Conservation (phyloP, 768 basidiomycete genomes). For the Amanita pallidorosea region DNA sequence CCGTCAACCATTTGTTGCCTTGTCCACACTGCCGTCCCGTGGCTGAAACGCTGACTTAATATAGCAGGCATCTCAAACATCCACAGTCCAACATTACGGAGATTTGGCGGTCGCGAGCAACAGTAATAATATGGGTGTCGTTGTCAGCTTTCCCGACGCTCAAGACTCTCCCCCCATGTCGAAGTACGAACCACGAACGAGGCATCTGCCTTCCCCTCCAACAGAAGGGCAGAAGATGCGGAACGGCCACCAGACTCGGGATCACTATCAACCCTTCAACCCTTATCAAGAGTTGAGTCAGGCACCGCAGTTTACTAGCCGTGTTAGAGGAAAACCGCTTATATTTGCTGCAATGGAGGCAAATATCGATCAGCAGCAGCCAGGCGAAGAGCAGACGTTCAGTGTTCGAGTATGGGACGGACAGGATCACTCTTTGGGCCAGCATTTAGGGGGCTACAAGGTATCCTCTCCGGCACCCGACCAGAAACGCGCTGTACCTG, state of each 20-base stretch:
- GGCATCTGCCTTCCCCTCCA: conserved; percentile 2
- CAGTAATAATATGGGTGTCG: conserved; percentile 6
- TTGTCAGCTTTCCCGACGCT: conserved; percentile 1
- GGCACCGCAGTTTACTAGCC: conserved; percentile 8
- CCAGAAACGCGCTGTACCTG: neutral
- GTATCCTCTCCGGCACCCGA: neutral
- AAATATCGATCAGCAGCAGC: conserved; percentile 4
- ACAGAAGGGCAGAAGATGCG: neutral
- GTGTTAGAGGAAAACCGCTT: conserved; percentile 38
- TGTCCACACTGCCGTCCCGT: neutral
- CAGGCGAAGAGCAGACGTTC: conserved; percentile 1
- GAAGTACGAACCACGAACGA: conserved; percentile 1
- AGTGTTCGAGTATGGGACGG: conserved; percentile 6
- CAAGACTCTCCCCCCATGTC: neutral
- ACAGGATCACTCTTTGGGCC: conserved; percentile 3
- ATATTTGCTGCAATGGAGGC: conserved; percentile 52
- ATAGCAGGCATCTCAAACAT: neutral
- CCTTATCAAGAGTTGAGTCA: conserved; percentile 15
- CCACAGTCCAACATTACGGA: neutral
- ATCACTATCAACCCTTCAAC: conserved; percentile 6
- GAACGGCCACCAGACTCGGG: conserved; percentile 4
- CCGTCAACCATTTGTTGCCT: neutral
- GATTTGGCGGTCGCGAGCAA: neutral
- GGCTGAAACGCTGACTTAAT: neutral
- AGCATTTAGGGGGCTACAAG: neutral